Conservation (phyloP, 1,284 basidiomycete genomes). For the Cutaneotrichosporon sp. region DNA sequence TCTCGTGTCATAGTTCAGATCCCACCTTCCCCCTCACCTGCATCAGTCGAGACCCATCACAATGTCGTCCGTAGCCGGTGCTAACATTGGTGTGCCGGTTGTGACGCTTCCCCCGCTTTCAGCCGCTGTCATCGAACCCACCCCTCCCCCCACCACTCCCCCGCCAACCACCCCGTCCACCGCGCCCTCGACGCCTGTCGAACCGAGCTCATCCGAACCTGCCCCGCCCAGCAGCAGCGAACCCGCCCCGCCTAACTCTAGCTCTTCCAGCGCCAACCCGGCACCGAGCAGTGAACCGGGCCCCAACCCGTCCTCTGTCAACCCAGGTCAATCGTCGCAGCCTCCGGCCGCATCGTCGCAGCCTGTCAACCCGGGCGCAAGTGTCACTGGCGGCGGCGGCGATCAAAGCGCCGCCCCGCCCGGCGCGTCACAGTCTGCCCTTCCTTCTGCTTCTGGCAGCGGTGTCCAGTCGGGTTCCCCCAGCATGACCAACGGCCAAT, state of each 20-base stretch:
- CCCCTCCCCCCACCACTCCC: conserved; percentile 24
- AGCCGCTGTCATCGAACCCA: not conserved
- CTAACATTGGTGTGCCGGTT: too few relatives aligned
- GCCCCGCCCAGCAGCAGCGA: not conserved
- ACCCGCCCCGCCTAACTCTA: conserved; percentile 2
- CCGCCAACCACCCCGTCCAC: not conserved
- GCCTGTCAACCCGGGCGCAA: conserved; percentile 41
- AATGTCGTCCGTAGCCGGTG: not conserved
- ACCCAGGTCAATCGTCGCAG: not conserved
- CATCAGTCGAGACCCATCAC: not conserved
- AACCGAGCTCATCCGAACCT: not conserved
- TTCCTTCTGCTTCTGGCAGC: not conserved
- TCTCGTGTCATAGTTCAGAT: not conserved
- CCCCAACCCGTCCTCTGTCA: not conserved
- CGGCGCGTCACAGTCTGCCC: not conserved
- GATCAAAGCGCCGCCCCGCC: conserved; percentile 38
- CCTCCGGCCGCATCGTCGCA: not conserved
- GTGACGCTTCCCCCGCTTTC: not conserved
- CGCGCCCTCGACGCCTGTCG: conserved; percentile 12
- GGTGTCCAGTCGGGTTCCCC: not conserved
- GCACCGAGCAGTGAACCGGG: not conserved
- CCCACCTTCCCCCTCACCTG: not conserved
- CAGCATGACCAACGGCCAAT: not conserved
- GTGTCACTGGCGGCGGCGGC: conserved; percentile 52
- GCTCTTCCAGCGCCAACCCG: conserved; percentile 8